Evolutionary conservation across 257 asterid species (phyloP).

Genomic region (Orobanche coerulescens): DNA sequence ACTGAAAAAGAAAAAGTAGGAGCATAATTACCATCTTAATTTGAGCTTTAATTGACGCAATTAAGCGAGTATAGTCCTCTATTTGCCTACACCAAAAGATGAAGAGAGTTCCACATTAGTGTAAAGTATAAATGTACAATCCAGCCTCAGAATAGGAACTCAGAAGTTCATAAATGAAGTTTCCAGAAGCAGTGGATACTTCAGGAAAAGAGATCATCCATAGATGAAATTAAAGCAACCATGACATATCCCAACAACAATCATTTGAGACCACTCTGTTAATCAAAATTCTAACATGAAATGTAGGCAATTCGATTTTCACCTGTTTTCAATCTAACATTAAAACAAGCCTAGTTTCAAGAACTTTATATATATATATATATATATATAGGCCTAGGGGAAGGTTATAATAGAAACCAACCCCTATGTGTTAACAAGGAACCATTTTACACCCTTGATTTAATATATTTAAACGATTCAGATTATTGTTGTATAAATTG

Average conservation of each 20-base stretch:
- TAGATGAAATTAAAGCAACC: neutral
- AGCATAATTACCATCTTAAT: conserved; percentile 58
- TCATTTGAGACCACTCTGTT: neutral
- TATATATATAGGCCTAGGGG: too few species aligned
- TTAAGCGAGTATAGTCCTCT: conserved; percentile 61
- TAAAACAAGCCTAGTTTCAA: neutral
- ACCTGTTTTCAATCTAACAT: neutral
- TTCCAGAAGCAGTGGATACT: neutral
- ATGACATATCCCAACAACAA: neutral
- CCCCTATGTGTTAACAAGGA: too few species aligned
- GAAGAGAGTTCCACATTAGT: neutral
- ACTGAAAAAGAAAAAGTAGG: neutral
- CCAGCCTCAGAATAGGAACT: neutral
- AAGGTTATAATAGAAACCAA: too few species aligned
- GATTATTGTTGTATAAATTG: too few species aligned
- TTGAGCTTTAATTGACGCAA: conserved; percentile 73
- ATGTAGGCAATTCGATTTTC: neutral
- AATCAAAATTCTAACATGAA: neutral
- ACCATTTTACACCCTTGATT: too few species aligned
- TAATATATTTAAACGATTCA: too few species aligned
- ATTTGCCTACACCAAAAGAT: conserved; percentile 45
- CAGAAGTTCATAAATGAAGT: neutral
- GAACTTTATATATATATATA: too few species aligned
- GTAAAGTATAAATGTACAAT: neutral
- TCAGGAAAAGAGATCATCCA: neutral